These are phyloP conservation scores for Metschnikowia picachoensis DNA, from an alignment of 805 yeast genomes.

Conservation along the genomic window DNA sequence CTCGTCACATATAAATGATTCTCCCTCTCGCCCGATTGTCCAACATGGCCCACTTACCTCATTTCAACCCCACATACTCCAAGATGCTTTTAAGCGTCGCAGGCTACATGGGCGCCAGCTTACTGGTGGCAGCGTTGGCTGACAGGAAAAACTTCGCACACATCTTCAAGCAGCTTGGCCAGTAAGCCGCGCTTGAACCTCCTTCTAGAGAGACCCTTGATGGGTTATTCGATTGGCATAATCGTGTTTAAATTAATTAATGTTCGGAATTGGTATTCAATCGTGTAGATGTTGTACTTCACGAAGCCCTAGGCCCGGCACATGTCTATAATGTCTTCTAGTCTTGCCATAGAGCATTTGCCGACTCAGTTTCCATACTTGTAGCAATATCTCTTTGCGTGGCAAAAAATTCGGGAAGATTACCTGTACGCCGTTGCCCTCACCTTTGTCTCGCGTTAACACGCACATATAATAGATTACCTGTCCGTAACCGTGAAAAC, in stretches of 20 bases:
- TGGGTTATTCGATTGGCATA: neutral
- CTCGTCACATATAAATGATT: slow-evolving; percentile 3
- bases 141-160: slow-evolving; percentile 27
- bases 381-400: slow-evolving; percentile 35
- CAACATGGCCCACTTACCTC: slow-evolving; percentile 11
- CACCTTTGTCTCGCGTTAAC: slow-evolving; percentile 37
- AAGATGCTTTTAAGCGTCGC: slow-evolving; percentile 21
- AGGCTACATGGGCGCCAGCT: slow-evolving; percentile 24
- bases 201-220: neutral
- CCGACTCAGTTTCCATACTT: slow-evolving; percentile 39
- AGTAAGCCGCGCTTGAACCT: slow-evolving; percentile 4
- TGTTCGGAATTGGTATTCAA: slow-evolving; percentile 1
- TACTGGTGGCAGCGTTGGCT: slow-evolving; percentile 29
- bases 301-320: slow-evolving; percentile 20
- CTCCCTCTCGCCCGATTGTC: slow-evolving; percentile 7
- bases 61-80: slow-evolving; percentile 11
- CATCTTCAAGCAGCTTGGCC: slow-evolving; percentile 31
- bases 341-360: slow-evolving; percentile 28
- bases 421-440: slow-evolving; percentile 25
- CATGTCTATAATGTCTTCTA: slow-evolving; percentile 16
- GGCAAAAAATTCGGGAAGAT: slow-evolving; percentile 43
- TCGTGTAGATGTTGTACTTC: slow-evolving; percentile 17
- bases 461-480: slow-evolving; percentile 64
- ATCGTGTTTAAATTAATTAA: neutral
- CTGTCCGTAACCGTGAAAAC: slow-evolving; percentile 60